Evolutionary conservation across 78 protist genomes (phyloP).

Genomic region (Ministeria vibrans): DNA sequence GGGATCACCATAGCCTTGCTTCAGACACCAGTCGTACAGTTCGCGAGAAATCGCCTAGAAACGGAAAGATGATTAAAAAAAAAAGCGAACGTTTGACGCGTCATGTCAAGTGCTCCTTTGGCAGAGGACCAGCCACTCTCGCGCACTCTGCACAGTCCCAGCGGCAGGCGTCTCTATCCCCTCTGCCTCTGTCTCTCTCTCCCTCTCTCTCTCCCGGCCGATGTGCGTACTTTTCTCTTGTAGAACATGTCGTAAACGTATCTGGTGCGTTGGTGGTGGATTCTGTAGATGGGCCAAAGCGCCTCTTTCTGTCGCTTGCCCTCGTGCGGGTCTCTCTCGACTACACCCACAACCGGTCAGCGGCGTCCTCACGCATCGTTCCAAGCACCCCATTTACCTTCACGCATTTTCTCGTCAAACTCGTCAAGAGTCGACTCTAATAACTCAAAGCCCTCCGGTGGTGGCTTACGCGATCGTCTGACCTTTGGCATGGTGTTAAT

Average conservation of each 20-base stretch:
- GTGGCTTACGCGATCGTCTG: background rate
- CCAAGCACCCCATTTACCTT: slow-evolving; percentile 42
- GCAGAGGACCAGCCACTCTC: no score
- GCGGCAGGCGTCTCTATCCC: no score
- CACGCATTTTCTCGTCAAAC: slow-evolving; percentile 67
- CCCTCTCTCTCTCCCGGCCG: no score
- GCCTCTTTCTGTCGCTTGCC: slow-evolving; percentile 72
- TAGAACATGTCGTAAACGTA: slow-evolving; percentile 69
- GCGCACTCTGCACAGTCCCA: no score
- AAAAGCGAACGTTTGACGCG: no score
- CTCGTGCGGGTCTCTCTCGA: slow-evolving; percentile 67
- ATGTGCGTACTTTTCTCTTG: slow-evolving; percentile 41
- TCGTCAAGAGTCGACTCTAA: slow-evolving; percentile 55
- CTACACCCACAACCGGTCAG: slow-evolving; percentile 15
- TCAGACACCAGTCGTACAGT: slow-evolving; percentile 76
- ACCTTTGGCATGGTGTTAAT: slow-evolving; percentile 24
- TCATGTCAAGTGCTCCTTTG: no score
- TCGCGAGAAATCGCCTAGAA: slow-evolving; percentile 64
- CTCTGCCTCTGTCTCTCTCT: no score
- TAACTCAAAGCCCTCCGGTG: slow-evolving; percentile 71
- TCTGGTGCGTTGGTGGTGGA: slow-evolving; percentile 73
- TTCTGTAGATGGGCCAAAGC: slow-evolving; percentile 65
- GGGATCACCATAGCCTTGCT: slow-evolving; percentile 67
- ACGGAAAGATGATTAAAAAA: no score
- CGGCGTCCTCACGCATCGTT: background rate